phyloP scores from a whole-genome alignment of 75 land plant genomes.

The Pinus albicaulis region DNA sequence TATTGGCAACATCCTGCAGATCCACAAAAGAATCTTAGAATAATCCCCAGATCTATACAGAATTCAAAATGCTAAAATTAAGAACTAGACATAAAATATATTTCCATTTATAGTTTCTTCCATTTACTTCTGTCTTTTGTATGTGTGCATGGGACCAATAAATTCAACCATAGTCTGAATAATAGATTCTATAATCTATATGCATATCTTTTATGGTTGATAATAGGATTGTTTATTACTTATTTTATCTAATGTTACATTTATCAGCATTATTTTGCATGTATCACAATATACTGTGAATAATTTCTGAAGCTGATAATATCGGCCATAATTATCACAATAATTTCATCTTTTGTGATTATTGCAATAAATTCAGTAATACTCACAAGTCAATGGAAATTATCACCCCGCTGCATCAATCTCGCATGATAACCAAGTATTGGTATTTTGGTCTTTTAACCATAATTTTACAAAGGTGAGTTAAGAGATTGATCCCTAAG shows the following conservation, averaged over 20 bases:
- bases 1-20: conserved; percentile 8
- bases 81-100: background rate
- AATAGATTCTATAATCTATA: background rate
- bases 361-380: too few species aligned
- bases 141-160: background rate
- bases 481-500: too few species aligned
- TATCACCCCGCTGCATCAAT: too few species aligned
- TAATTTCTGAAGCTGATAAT: too few species aligned
- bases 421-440: too few species aligned
- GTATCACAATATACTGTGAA: too few species aligned
- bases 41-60: background rate
- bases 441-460: too few species aligned
- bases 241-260: background rate
- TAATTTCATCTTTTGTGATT: too few species aligned
- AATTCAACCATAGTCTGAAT: background rate
- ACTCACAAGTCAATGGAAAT: too few species aligned
- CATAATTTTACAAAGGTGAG: too few species aligned
- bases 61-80: background rate
- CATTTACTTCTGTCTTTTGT: background rate
- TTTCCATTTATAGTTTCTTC: background rate
- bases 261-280: too few species aligned
- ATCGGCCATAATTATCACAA: too few species aligned
- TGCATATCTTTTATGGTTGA: background rate
- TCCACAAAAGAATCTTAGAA: background rate
- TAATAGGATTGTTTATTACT: background rate